Conservation (phyloP, 306 rosid species). For the Castanopsis chinensis region DNA sequence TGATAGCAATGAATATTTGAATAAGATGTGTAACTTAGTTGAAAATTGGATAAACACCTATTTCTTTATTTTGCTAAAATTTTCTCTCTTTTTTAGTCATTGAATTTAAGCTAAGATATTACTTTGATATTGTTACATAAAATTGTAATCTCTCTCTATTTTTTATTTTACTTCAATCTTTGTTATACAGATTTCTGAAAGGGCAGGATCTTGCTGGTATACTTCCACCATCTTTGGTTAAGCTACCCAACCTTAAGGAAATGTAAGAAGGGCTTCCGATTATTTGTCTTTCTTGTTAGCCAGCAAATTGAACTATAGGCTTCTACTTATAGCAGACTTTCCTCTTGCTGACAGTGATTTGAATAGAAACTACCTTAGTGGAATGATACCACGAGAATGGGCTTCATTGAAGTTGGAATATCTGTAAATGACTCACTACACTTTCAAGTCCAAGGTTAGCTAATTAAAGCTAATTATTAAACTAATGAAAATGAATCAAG, state of each 20-base stretch:
- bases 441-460: not conserved
- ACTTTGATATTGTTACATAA: not conserved
- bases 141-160: not conserved
- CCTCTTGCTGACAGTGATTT: slow-evolving; percentile 17
- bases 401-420: slow-evolving; percentile 26
- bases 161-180: not conserved
- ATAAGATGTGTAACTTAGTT: not conserved
- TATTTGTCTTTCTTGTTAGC: not conserved
- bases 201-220: slow-evolving; percentile 34
- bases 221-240: slow-evolving; percentile 25
- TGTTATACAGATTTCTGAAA: not conserved
- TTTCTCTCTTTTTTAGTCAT: not conserved
- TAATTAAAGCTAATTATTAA: not conserved
- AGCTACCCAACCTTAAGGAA: slow-evolving; percentile 27
- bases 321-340: not conserved
- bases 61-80: not conserved
- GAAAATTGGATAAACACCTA: not conserved
- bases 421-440: slow-evolving; percentile 13
- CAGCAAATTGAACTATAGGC: not conserved
- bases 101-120: not conserved
- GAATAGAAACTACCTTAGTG: slow-evolving; percentile 25
- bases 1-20: not conserved
- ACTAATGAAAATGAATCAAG: not conserved
- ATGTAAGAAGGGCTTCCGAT: slow-evolving; percentile 18
- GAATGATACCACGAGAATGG: slow-evolving; percentile 32